phyloP scores from a whole-genome alignment of 2,329 filamentous ascomycete species.

The Verticillium zaregamsianum region DNA sequence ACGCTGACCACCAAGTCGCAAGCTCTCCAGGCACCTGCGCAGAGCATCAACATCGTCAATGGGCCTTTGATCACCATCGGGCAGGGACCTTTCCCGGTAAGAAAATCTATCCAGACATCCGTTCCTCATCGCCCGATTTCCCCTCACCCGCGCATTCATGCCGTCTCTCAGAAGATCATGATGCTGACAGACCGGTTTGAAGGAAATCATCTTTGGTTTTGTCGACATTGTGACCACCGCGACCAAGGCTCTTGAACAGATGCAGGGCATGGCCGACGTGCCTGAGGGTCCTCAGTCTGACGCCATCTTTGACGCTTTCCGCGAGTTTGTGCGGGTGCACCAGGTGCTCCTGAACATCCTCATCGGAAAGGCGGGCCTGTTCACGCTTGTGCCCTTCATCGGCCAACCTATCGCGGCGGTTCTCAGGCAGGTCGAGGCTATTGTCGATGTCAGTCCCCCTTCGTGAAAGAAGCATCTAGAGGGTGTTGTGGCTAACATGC shows the following conservation, averaged over 20 bases:
- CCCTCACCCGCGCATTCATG: not conserved
- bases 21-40: slow-evolving; percentile 19
- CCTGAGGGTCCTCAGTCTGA: slow-evolving; percentile 9
- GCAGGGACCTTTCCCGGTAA: slow-evolving; percentile 24
- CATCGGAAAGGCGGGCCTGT: slow-evolving; percentile 27
- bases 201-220: slow-evolving; percentile 25
- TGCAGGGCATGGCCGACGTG: slow-evolving; percentile 13
- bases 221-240: slow-evolving; percentile 21
- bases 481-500: not conserved
- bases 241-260: slow-evolving; percentile 10
- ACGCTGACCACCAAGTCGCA: slow-evolving; percentile 19
- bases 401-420: slow-evolving; percentile 20
- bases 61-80: slow-evolving; percentile 19
- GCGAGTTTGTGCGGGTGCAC: slow-evolving; percentile 23
- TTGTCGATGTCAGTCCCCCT: slow-evolving; percentile 19
- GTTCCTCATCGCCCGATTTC: not conserved
- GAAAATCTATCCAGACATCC: not conserved
- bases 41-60: slow-evolving; percentile 21
- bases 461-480: too few relatives aligned
- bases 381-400: slow-evolving; percentile 20
- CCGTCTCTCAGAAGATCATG: not conserved
- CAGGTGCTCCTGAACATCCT: slow-evolving; percentile 27
- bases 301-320: slow-evolving; percentile 21
- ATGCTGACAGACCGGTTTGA: too few relatives aligned
- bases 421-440: slow-evolving; percentile 18